These are phyloP conservation scores for Daldinia sp. DNA, from an alignment of 2,329 filamentous ascomycete genomes.

Conservation along the genomic window DNA sequence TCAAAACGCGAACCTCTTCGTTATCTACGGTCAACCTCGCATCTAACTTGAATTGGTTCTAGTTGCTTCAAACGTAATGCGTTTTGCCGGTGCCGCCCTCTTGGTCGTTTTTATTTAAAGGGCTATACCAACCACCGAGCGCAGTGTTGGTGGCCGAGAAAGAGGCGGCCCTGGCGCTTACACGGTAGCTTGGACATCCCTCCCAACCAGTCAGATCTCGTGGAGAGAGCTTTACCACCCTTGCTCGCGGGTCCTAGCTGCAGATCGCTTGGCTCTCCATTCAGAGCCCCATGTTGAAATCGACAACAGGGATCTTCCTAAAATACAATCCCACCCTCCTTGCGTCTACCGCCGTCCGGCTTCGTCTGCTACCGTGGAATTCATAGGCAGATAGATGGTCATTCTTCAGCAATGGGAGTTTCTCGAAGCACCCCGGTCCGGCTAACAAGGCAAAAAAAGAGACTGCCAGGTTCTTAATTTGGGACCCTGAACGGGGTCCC, in stretches of 20 bases:
- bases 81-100: slow-evolving; percentile 40
- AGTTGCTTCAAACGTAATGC: slow-evolving; percentile 36
- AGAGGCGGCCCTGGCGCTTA: slow-evolving; percentile 47
- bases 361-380: slow-evolving; percentile 20
- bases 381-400: slow-evolving; percentile 24
- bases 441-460: slow-evolving; percentile 9
- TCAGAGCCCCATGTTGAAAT: slow-evolving; percentile 37
- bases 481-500: slow-evolving; percentile 33
- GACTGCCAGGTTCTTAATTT: slow-evolving; percentile 30
- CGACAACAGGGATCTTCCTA: slow-evolving; percentile 24
- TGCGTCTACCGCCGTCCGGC: slow-evolving; percentile 32
- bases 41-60: slow-evolving; percentile 14
- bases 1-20: slow-evolving; percentile 13
- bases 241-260: slow-evolving; percentile 41
- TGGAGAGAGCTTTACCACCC: slow-evolving; percentile 23
- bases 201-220: slow-evolving; percentile 38
- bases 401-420: slow-evolving; percentile 19
- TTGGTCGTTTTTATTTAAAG: slow-evolving; percentile 29
- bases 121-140: slow-evolving; percentile 34
- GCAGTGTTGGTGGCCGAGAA: slow-evolving; percentile 37
- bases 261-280: slow-evolving; percentile 46
- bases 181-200: slow-evolving; percentile 15
- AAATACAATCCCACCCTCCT: slow-evolving; percentile 27
- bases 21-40: slow-evolving; percentile 2
- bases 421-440: slow-evolving; percentile 17